These are phyloP conservation scores for Diplocarpon mali DNA, from an alignment of 2,329 filamentous ascomycete species.

Conservation along the genomic window DNA sequence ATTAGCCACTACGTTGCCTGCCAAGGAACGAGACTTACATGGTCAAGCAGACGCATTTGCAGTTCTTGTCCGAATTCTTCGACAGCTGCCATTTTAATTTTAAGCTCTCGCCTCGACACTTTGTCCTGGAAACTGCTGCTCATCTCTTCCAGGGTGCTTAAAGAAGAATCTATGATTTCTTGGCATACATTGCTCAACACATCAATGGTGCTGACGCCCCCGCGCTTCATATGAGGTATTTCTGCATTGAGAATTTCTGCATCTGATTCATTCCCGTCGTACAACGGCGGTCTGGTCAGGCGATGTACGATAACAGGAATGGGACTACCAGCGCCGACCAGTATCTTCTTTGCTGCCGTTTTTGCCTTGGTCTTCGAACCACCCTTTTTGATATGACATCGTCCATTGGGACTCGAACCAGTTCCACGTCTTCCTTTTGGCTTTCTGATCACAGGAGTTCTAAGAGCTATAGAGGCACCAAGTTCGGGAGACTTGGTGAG, in stretches of 20 bases:
- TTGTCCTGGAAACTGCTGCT: conserved; percentile 33
- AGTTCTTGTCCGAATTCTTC: conserved; percentile 49
- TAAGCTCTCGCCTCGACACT: conserved; percentile 40
- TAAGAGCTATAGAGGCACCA: conserved; percentile 31
- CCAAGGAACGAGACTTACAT: conserved; percentile 34
- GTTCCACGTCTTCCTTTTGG: conserved; percentile 9
- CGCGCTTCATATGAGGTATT: conserved; percentile 41
- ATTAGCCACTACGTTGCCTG: conserved; percentile 8
- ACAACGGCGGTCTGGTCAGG: conserved; percentile 38
- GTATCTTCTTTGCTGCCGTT: conserved; percentile 19
- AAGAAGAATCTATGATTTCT: conserved; percentile 42
- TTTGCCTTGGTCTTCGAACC: conserved; percentile 16
- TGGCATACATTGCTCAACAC: conserved; percentile 51
- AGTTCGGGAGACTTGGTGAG: conserved; percentile 29
- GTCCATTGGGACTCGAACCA: conserved; percentile 11
- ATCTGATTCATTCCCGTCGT: conserved; percentile 32
- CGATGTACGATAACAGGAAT: conserved; percentile 51
- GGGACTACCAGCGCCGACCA: conserved; percentile 30
- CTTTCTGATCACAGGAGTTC: conserved; percentile 6
- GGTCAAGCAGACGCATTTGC: conserved; percentile 42
- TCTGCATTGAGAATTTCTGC: conserved; percentile 38
- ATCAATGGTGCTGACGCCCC: conserved; percentile 50
- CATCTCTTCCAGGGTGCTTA: conserved; percentile 37
- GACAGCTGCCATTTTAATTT: conserved; percentile 45
- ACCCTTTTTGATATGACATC: conserved; percentile 16